Base-by-base conservation (phyloP, 2,329 filamentous ascomycete species). In the Malbranchea cinnamomea region DNA sequence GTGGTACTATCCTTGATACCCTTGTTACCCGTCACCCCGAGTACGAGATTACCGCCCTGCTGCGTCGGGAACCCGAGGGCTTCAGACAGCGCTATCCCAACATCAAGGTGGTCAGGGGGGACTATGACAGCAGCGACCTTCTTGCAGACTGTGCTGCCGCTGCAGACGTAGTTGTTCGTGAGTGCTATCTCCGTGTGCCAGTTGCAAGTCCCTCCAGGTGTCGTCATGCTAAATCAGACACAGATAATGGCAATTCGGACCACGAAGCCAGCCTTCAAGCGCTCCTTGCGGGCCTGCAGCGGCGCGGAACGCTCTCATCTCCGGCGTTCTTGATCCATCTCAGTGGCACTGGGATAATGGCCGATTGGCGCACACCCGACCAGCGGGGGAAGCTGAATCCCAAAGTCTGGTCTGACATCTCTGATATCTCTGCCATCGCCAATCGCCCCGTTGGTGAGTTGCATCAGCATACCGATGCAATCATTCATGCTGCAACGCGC, bases 41-140 rank as follows among this genome's bases (percentile, higher is more conserved):
- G 8, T 20, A 35, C 8, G 15, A 32, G 15, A 32, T 37, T 9
- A 23, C 32, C 11, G 35, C 35, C 9, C 35, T 37, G n/a, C 32
- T 32, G 5, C 35, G 35, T n/a, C 4, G n/a, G 7, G n/a, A 14
- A 4, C 23, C 30, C 15, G 14, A 16, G 10, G 30, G 17, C n/a
- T 32, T 32, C 17, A 28, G 22, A 14, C 19, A 26, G 16, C 12
- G 30, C 21, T 67, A 58, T 36, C 48, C 64, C 4, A 57, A 54
- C 11, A 46, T 62, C 30, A 52, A 49, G 23, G 52, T 67, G 13
- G 60, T 66, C 4, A 63, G 64, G 36, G 64, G 65, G 17, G 53
- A 56, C 34, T 50, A 63, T 6, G 56, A 65, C 30, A 50, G 49
- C 35, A 37, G 43, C 5, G 44, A 54, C 2, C 20, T 64, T 4